Evolutionary conservation across 352 stramenopile genomes (phyloP).

Genomic region (Pythium dissimile): DNA sequence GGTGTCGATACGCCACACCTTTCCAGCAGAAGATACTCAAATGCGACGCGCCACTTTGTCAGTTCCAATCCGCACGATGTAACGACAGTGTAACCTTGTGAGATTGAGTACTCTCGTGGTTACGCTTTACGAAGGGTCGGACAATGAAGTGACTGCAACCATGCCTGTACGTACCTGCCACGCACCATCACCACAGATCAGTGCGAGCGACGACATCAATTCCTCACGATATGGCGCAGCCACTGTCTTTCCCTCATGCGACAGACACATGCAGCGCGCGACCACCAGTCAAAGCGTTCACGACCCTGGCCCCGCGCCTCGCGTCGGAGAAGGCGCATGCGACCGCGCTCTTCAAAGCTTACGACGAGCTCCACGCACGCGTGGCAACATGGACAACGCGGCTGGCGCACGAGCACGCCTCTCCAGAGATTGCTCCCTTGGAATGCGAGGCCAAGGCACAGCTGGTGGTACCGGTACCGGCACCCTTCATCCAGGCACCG

Average conservation of each 20-base stretch:
- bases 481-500: too few species aligned
- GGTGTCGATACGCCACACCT: background rate
- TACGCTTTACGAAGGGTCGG: too few species aligned
- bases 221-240: background rate
- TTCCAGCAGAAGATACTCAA: background rate
- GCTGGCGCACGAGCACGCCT: slow-evolving; percentile 7
- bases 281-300: background rate
- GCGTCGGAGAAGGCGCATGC: slow-evolving; percentile 6
- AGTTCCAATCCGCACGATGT: too few species aligned
- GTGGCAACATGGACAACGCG: slow-evolving; percentile 10
- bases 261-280: background rate
- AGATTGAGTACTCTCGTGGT: too few species aligned
- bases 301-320: background rate
- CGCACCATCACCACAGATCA: background rate
- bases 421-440: background rate
- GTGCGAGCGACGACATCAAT: background rate
- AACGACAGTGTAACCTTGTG: too few species aligned
- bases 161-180: slow-evolving; percentile 5
- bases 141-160: background rate
- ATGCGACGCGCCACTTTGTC: background rate
- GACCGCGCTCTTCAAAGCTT: slow-evolving; percentile 9
- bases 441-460: background rate
- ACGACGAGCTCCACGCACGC: background rate
- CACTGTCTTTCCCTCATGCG: background rate
- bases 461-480: too few species aligned